Percentiles rank a stretch among this genome's conserved stretches.
These are phyloP conservation scores for Tuber brumale DNA, from an alignment of 495 filamentous ascomycete species.

Conservation along the genomic window DNA sequence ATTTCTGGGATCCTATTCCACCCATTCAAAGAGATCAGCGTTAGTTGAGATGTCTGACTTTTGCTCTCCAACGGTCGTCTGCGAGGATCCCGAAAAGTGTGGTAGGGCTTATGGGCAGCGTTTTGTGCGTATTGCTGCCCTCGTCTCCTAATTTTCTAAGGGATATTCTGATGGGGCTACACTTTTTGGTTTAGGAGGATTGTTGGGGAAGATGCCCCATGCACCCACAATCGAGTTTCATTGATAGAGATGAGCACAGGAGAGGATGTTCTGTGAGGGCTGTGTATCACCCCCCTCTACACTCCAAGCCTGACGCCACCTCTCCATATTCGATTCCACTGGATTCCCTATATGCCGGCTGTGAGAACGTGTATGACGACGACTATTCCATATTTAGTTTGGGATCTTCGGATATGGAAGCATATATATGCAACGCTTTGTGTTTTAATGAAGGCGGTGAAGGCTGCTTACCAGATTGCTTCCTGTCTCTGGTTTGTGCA, in stretches of 20 bases:
- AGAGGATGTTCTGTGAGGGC: not conserved
- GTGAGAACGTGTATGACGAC: not conserved
- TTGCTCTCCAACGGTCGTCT: not conserved
- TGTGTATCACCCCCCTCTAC: not conserved
- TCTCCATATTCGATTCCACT: not conserved
- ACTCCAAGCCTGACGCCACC: not conserved
- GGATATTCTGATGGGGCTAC: not conserved
- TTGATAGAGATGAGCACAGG: not conserved
- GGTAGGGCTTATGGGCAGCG: not conserved
- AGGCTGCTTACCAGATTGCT: not conserved
- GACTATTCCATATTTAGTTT: not conserved
- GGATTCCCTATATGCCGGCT: not conserved
- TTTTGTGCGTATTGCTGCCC: not conserved
- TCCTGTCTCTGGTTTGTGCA: not conserved
- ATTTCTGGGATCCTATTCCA: conserved; percentile 19
- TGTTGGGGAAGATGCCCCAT: not conserved
- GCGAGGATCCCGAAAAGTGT: not conserved
- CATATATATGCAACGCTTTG: not conserved
- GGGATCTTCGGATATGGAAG: not conserved
- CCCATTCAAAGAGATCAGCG: not conserved
- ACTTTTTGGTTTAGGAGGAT: not conserved
- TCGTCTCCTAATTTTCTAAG: not conserved
- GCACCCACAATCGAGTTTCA: not conserved
- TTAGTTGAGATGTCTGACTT: not conserved
- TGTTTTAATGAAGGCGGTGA: not conserved